Evolutionary conservation across 1,139 yeast genomes (phyloP), one percentile per base, ranked within the genome.

Genomic region (Geotrichum fermentans): DNA sequence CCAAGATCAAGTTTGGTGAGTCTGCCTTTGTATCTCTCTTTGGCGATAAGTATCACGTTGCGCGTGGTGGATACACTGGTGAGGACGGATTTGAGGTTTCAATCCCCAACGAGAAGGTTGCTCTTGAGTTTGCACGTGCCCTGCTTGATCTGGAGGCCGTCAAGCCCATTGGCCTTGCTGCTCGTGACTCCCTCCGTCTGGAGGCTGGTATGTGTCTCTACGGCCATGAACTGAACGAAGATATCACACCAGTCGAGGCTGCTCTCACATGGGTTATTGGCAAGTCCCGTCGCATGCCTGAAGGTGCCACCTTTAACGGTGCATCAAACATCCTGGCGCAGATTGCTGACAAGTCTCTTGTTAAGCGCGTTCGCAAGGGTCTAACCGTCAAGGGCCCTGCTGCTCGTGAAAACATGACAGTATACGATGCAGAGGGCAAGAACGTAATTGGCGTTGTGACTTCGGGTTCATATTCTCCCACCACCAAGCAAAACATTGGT

Each of bases 161-260:
- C 44, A 80, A 78, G 64, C 95, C 96, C 40, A 85, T 89, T 60
- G 98, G 98, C 7, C 79, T 92, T 51, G 98, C 97, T 26, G 97
- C 98, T 1, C 81, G 98, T 67, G 98, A 92, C 65, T 87, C 97
- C 7, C 74, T 92, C 58, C 79, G 98, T 63, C 73, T 92, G 52
- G 98, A 92, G 71, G 98, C 98, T 2, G 98, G 98, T 38, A 87
- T 92, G 97, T 92, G 98, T 69, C 76, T 92, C 51, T 92, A 92
- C 61, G 98, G 98, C 4, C 86, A 89, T 65, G 98, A 92, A 67
- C 74, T 92, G 60, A 77, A 75, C 54, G 96, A 88, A 60, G 69
- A 72, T n/a, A 80, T 78, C 39, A 83, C 96, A 1, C 98, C 98
- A 14, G 79, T 90, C 6, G 95, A 89, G 61, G 95, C 95, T 0